A percentile compares a stretch with the other conserved stretches of the same genome.
These are phyloP conservation scores for Phyllosticta paracitricarpa DNA, from an alignment of 2,329 filamentous ascomycete genomes.

Conservation along the genomic window DNA sequence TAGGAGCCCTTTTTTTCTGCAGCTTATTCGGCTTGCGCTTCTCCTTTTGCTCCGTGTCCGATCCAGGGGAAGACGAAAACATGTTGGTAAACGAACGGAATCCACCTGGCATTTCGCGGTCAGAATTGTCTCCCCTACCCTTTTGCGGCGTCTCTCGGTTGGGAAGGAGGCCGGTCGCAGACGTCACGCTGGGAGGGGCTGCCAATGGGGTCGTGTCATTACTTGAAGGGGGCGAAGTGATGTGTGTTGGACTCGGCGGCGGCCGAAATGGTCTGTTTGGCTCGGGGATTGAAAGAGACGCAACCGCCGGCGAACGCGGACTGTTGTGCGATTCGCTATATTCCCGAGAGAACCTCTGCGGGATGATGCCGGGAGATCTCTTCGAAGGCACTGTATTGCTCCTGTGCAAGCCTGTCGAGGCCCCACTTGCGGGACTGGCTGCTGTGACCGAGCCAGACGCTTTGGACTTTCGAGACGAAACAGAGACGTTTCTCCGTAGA, in stretches of 20 bases:
- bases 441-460: slow-evolving; percentile 57
- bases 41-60: slow-evolving; percentile 50
- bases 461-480: slow-evolving; percentile 78
- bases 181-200: slow-evolving; percentile 15
- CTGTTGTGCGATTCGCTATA: slow-evolving; percentile 2
- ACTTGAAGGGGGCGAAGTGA: slow-evolving; percentile 31
- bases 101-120: slow-evolving; percentile 3
- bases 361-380: slow-evolving; percentile 62
- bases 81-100: slow-evolving; percentile 17
- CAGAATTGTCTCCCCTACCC: slow-evolving; percentile 2
- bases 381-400: slow-evolving; percentile 95
- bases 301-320: slow-evolving; percentile 1
- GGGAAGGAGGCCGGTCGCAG: slow-evolving; percentile 5
- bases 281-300: slow-evolving; percentile 4
- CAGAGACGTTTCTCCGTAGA: slow-evolving; percentile 79
- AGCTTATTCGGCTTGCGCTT: slow-evolving; percentile 75
- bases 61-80: slow-evolving; percentile 47
- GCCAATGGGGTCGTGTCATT: slow-evolving; percentile 28
- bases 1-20: slow-evolving; percentile 74
- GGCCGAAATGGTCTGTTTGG: not conserved
- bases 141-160: slow-evolving; percentile 5
- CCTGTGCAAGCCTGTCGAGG: slow-evolving; percentile 48
- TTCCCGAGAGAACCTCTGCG: slow-evolving; percentile 48
- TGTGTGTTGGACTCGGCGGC: slow-evolving; percentile 17
- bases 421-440: slow-evolving; percentile 44